These are phyloP conservation scores for Naganishia sp. DNA, from an alignment of 1,284 basidiomycete species.

Conservation along the genomic window DNA sequence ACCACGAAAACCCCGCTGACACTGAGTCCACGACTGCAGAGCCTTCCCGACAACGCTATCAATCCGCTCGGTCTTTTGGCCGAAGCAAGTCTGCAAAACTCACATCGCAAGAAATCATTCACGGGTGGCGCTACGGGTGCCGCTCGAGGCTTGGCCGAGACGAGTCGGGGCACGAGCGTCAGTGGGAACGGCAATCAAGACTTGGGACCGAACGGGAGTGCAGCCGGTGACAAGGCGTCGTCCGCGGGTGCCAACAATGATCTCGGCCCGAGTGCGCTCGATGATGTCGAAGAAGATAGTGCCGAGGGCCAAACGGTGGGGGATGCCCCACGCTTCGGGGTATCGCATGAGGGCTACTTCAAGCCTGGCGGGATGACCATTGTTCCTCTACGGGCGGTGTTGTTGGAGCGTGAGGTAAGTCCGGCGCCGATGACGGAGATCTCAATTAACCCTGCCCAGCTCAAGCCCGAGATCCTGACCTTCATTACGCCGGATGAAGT, in stretches of 20 bases:
- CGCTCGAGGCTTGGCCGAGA: slow-evolving; percentile 9
- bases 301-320: slow-evolving; percentile 1
- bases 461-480: slow-evolving; percentile 85
- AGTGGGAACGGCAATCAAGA: slow-evolving; percentile 14
- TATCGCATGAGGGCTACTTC: slow-evolving; percentile 90
- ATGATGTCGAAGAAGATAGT: slow-evolving; percentile 35
- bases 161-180: slow-evolving; percentile 4
- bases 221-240: slow-evolving; percentile 3
- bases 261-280: slow-evolving; percentile 39
- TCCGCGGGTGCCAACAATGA: slow-evolving; percentile 1
- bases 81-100: slow-evolving; percentile 85
- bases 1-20: slow-evolving; percentile 21
- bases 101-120: slow-evolving; percentile 54
- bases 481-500: slow-evolving; percentile 82
- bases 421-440: background rate
- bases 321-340: slow-evolving; percentile 60
- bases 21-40: slow-evolving; percentile 74
- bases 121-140: background rate
- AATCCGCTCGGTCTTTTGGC: slow-evolving; percentile 88
- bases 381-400: slow-evolving; percentile 76
- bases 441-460: slow-evolving; percentile 54
- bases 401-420: slow-evolving; percentile 68
- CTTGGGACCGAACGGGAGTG: background rate
- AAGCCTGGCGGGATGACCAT: slow-evolving; percentile 90
- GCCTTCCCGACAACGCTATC: slow-evolving; percentile 82